A percentile compares a stretch with the other conserved stretches of the same genome.
Evolutionary conservation across 768 basidiomycete genomes (phyloP).

Genomic region (Rhodosporidiobolus odoratus): DNA sequence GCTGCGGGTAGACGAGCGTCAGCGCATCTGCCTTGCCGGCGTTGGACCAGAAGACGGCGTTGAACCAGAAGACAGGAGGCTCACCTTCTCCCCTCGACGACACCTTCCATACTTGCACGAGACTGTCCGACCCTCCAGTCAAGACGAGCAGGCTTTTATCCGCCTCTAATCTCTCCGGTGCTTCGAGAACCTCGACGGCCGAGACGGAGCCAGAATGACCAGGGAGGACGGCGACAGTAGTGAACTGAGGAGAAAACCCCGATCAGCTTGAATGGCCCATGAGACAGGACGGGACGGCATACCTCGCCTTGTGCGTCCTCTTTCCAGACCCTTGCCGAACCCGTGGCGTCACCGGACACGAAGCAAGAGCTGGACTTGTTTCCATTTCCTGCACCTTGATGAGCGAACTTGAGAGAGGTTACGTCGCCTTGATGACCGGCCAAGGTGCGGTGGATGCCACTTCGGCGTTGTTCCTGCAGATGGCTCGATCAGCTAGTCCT

Average conservation of each 20-base stretch:
- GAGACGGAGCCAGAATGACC: slow-evolving; percentile 70
- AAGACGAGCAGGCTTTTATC: slow-evolving; percentile 50
- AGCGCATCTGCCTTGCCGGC: no score
- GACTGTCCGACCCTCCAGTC: slow-evolving; percentile 77
- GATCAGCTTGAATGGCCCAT: slow-evolving; percentile 6
- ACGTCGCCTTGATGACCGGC: slow-evolving; percentile 68
- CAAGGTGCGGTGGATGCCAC: slow-evolving; percentile 64
- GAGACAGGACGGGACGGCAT: neutral
- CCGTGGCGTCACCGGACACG: slow-evolving; percentile 70
- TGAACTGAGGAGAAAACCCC: slow-evolving; percentile 56
- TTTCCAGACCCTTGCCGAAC: slow-evolving; percentile 62
- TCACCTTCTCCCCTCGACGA: slow-evolving; percentile 34
- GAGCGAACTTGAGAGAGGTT: slow-evolving; percentile 68
- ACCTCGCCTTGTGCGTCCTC: slow-evolving; percentile 17
- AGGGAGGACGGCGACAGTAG: slow-evolving; percentile 48
- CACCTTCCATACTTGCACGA: slow-evolving; percentile 68
- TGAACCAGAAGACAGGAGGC: slow-evolving; percentile 47
- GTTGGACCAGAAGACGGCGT: no score
- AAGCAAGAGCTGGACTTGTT: slow-evolving; percentile 47
- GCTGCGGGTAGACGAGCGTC: slow-evolving; percentile 28
- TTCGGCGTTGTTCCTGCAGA: slow-evolving; percentile 52
- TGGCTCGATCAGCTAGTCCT: neutral
- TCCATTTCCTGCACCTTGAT: slow-evolving; percentile 41
- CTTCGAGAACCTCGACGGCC: slow-evolving; percentile 56
- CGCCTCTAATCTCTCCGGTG: no score